Base-by-base conservation (phyloP, 2,329 filamentous ascomycete species). In the Claviceps monticola region DNA sequence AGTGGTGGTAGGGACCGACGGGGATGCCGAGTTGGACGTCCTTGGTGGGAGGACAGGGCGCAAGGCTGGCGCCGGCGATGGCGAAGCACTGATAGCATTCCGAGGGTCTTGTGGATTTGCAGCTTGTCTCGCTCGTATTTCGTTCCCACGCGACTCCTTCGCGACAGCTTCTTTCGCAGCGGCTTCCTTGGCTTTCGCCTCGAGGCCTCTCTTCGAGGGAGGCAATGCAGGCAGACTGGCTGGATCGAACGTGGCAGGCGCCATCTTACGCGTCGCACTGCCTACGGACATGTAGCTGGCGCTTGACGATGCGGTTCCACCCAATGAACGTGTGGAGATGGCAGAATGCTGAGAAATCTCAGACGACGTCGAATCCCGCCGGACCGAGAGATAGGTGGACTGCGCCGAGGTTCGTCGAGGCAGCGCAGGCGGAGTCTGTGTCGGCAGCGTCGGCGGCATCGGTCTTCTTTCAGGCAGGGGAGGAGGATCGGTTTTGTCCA, bases 221-320 rank as follows among this genome's bases (percentile, higher is more conserved):
- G 79, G 80, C 38, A 83, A 63, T 11, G 74, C 71, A 0, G 79
- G 80, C 11, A 83, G 67, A 48, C 72, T 76, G n/a, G 76, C 68
- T 37, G 75, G 70, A 50, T 79, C 78, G 47, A 78, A 71, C 0
- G 73, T 62, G 1, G 80, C 79, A 2, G 80, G 78, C 21, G 56
- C 48, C 21, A 83, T 62, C 50, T 74, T 79, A 54, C 78, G 70
- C 14, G 67, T 57, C 4, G 64, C 55, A 8, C 66, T 60, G 11
- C 73, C 72, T 21, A 65, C 63, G 1, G 76, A 74, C 8, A 68
- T 66, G 46, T 69, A 65, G 57, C 73, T 80, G 0, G 74, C 72
- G 21, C 67, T 68, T 2, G 76, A 77, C 8, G 71, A 74, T 29
- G 65, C 60, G 2, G 67, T 66, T 5, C 66, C 67, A 37, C 68